Evolutionary conservation across 495 filamentous ascomycete genomes (phyloP).

Genomic region (Daldinia loculata): DNA sequence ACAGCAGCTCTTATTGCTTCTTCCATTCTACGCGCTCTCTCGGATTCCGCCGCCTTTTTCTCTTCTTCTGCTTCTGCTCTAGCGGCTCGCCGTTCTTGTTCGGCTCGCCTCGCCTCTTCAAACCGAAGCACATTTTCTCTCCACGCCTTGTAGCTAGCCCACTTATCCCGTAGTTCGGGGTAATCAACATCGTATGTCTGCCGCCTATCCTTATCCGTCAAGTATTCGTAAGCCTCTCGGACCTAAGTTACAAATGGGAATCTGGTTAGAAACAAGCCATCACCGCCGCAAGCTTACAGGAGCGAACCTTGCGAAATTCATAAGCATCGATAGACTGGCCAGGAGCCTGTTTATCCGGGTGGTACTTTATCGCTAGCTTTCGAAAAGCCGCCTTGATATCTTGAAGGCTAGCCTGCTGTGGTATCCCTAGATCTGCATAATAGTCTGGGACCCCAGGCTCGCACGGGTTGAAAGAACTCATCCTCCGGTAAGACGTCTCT

Average conservation of each 20-base stretch:
- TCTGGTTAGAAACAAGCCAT: background rate
- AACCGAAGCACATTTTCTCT: background rate
- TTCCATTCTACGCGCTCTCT: slow-evolving; percentile 10
- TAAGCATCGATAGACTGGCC: slow-evolving; percentile 30
- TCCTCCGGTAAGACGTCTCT: background rate
- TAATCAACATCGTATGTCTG: slow-evolving; percentile 16
- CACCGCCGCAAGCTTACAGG: background rate
- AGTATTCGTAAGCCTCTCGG: slow-evolving; percentile 32
- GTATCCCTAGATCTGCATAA: slow-evolving; percentile 28
- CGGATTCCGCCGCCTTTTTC: slow-evolving; percentile 8
- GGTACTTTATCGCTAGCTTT: slow-evolving; percentile 29
- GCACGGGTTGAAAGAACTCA: slow-evolving; percentile 7
- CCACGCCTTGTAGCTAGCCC: slow-evolving; percentile 9
- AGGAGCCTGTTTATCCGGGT: slow-evolving; percentile 36
- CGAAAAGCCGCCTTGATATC: slow-evolving; percentile 33
- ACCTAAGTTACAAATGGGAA: slow-evolving; percentile 5
- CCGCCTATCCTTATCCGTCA: slow-evolving; percentile 17
- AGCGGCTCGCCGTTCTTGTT: slow-evolving; percentile 1
- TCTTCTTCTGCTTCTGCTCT: background rate
- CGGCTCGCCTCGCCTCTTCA: slow-evolving; percentile 18
- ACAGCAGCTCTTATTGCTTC: slow-evolving; percentile 20
- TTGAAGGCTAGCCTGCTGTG: slow-evolving; percentile 22
- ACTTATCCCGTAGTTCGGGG: slow-evolving; percentile 19
- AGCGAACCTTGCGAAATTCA: slow-evolving; percentile 37
- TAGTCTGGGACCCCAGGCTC: slow-evolving; percentile 13